These are phyloP conservation scores for Adansonia rubrostipa DNA, from an alignment of 441 rosid genomes.

Conservation along the genomic window DNA sequence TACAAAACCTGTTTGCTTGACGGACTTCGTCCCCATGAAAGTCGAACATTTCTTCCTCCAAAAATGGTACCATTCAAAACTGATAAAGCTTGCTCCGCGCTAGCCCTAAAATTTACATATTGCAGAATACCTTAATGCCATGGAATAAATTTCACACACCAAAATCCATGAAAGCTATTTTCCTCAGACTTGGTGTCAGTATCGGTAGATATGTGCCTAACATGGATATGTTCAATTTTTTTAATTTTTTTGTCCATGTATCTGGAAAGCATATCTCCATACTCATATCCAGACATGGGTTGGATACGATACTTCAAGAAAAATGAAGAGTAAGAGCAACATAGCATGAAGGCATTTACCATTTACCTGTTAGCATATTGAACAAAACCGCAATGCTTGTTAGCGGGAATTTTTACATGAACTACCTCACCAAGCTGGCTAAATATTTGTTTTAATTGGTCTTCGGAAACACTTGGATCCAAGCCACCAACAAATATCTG, in stretches of 20 bases:
- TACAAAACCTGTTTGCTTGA: conserved; percentile 81
- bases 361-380: conserved; percentile 83
- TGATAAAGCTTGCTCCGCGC: conserved; percentile 84
- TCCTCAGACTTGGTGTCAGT: too few species aligned
- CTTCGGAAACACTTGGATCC: conserved; percentile 75
- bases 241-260: too few species aligned
- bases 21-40: conserved; percentile 97
- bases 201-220: too few species aligned
- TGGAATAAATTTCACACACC: neutral
- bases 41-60: conserved; percentile 85
- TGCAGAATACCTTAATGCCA: conserved; percentile 20
- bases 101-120: conserved; percentile 46
- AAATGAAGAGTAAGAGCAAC: too few species aligned
- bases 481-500: conserved; percentile 59
- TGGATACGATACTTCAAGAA: too few species aligned
- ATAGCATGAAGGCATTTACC: neutral
- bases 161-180: neutral
- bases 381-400: conserved; percentile 97
- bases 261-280: too few species aligned
- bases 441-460: conserved; percentile 71
- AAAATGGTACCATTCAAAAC: conserved; percentile 77
- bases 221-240: too few species aligned
- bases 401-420: conserved; percentile 94
- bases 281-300: too few species aligned
- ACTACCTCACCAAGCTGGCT: conserved; percentile 86